Percentiles rank a stretch among this genome's conserved stretches.
Evolutionary conservation across 2,329 filamentous ascomycete species (phyloP).

Genomic region (Phoma sp.): DNA sequence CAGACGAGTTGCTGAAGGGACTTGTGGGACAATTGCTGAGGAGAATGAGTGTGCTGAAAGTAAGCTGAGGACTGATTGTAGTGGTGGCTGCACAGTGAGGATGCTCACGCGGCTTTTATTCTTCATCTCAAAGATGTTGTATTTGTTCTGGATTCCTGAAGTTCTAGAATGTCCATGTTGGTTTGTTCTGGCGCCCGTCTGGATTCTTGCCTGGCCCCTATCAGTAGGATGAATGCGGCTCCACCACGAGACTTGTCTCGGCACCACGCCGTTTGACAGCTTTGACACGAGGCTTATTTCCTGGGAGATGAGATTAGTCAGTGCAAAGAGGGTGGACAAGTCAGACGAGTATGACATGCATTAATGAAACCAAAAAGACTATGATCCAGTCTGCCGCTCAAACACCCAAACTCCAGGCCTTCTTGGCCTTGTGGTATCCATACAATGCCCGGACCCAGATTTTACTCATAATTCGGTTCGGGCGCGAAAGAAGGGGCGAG

Average conservation of each 20-base stretch:
- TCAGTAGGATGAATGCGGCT: slow-evolving; percentile 34
- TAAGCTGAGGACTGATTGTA: slow-evolving; percentile 8
- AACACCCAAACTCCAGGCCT: slow-evolving; percentile 41
- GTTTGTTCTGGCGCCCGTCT: slow-evolving; percentile 30
- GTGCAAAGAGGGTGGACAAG: slow-evolving; percentile 13
- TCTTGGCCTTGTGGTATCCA: slow-evolving; percentile 33
- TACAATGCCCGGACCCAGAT: slow-evolving; percentile 31
- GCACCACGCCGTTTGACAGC: slow-evolving; percentile 16
- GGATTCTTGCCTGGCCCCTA: slow-evolving; percentile 21
- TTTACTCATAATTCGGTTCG: slow-evolving; percentile 23
- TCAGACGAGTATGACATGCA: slow-evolving; percentile 24
- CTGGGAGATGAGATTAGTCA: neutral
- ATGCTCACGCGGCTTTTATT: slow-evolving; percentile 36
- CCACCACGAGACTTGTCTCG: slow-evolving; percentile 32
- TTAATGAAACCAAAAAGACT: slow-evolving; percentile 24
- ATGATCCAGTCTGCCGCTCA: slow-evolving; percentile 33
- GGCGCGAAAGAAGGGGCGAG: slow-evolving; percentile 20
- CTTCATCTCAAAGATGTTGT: slow-evolving; percentile 23
- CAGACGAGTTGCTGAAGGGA: slow-evolving; percentile 10
- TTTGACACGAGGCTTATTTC: slow-evolving; percentile 21
- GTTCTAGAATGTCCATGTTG: slow-evolving; percentile 39
- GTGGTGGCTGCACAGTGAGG: slow-evolving; percentile 21
- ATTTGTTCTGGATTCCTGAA: slow-evolving; percentile 38
- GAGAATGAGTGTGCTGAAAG: slow-evolving; percentile 23
- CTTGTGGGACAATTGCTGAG: slow-evolving; percentile 18